Base-by-base conservation (phyloP, 768 basidiomycete genomes). In the Serendipita vermifera region DNA sequence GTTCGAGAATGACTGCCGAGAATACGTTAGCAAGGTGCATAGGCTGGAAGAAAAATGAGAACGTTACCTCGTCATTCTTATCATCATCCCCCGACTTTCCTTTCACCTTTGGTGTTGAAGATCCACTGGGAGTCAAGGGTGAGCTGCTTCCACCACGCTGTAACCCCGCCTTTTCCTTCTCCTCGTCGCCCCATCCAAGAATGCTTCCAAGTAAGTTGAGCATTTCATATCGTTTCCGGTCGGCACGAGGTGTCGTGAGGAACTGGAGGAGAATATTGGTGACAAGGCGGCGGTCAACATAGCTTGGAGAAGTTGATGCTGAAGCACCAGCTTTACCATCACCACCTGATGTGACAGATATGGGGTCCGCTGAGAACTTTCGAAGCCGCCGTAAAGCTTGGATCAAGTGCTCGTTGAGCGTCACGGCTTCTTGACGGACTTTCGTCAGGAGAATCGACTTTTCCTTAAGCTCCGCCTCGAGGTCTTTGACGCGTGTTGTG, bases 221-320 rank as follows among this genome's bases (percentile, higher is more conserved):
- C 84, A 99, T 98, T 69, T 99, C 96, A 67, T 94, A 99, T 2
- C 94, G 82, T 66, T 99, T 99, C 31, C 83, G 72, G 68, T 99
- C 96, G 29, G 82, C 86, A 3, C 96, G 82, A 3, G 92, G 88
- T 1, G 91, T 94, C 22, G 78, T 78, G 54, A 99, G 75, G 72
- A 96, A 99, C 0, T 83, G 83, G 17, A 98, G 75, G 14, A 99
- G 73, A 57, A 98, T 82, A 65, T 99, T 99, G 33, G 88, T 94
- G 32, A 99, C 90, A 1, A 99, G 80, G 11, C 91, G 83, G 53
- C 88, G 70, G 62, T 20, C 22, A 5, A 40, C 56, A 17, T 38
- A 43, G 27, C 29, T 33, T 29, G 27, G 9, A 6, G 11, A 11
- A 24, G 26, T 13, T 5, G 13, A 9, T 13, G 22, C 26, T n/a